Conservation (phyloP, 2,329 filamentous ascomycete species). For the Microdochium bolleyi region DNA sequence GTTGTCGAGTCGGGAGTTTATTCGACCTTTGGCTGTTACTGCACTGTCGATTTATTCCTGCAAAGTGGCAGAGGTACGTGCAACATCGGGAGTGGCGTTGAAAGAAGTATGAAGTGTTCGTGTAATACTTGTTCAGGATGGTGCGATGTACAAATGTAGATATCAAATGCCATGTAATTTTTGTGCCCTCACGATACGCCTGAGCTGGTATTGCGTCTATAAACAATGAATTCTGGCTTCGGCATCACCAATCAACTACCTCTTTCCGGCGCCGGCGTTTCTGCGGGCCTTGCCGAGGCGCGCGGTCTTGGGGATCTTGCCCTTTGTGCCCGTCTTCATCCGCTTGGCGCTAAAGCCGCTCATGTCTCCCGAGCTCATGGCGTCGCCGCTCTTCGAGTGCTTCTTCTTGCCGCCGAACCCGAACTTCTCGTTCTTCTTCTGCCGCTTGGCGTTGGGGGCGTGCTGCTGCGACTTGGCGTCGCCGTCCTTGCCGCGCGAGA, state of each 20-base stretch:
- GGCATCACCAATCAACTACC: slow-evolving; percentile 12
- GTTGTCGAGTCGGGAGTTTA: too few relatives aligned
- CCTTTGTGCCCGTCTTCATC: slow-evolving; percentile 60
- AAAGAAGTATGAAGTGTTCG: too few relatives aligned
- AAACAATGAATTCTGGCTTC: background rate
- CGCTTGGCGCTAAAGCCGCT: slow-evolving; percentile 72
- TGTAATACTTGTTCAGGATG: too few relatives aligned
- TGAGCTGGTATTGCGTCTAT: background rate
- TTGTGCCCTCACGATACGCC: background rate
- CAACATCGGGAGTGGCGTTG: too few relatives aligned
- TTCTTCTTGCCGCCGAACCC: slow-evolving; percentile 96
- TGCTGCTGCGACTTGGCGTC: slow-evolving; percentile 28
- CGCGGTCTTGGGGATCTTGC: slow-evolving; percentile 27
- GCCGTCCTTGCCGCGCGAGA: slow-evolving; percentile 26
- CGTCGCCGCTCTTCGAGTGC: slow-evolving; percentile 84
- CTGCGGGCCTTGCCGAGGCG: slow-evolving; percentile 44
- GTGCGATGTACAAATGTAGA: too few relatives aligned
- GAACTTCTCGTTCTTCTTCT: slow-evolving; percentile 92
- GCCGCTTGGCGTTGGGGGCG: slow-evolving; percentile 60
- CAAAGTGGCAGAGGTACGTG: too few relatives aligned
- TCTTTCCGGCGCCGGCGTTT: slow-evolving; percentile 32
- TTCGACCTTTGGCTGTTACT: too few relatives aligned
- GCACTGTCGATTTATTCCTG: too few relatives aligned
- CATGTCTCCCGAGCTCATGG: slow-evolving; percentile 72
- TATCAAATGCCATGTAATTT: too few relatives aligned